phyloP scores from a whole-genome alignment of 192 early-diverging fungal genomes.

The Coemansia sp. region DNA sequence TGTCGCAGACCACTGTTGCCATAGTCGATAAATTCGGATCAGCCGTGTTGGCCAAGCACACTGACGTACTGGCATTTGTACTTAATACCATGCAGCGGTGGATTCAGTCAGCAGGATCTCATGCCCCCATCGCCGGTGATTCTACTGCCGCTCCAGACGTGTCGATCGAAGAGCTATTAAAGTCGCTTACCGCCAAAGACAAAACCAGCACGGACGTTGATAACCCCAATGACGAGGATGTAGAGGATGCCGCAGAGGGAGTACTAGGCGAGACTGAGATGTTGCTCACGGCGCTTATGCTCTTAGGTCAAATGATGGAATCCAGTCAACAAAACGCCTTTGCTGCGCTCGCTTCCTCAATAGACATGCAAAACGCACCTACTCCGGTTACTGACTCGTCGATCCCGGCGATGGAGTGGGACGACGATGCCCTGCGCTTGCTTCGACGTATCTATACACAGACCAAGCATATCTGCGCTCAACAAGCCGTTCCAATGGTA shows the following conservation, averaged over 20 bases:
- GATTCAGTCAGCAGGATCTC: conserved; percentile 15
- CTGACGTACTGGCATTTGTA: conserved; percentile 73
- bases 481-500: background rate
- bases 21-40: conserved; percentile 75
- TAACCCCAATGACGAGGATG: conserved; percentile 17
- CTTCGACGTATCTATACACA: conserved; percentile 28
- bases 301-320: conserved; percentile 64
- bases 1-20: conserved; percentile 50
- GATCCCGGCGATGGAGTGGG: conserved; percentile 22
- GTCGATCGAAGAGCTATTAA: conserved; percentile 23
- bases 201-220: background rate
- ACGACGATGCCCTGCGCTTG: conserved; percentile 17
- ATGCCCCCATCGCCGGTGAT: background rate
- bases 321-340: conserved; percentile 50
- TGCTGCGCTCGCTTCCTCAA: conserved; percentile 6
- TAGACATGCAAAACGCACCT: background rate
- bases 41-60: conserved; percentile 69
- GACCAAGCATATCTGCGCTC: conserved; percentile 15
- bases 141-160: background rate
- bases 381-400: background rate
- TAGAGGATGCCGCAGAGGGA: conserved; percentile 37
- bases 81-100: conserved; percentile 62
- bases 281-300: conserved; percentile 60
- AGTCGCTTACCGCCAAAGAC: conserved; percentile 12
- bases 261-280: conserved; percentile 60